Conservation (phyloP, 2,329 filamentous ascomycete genomes). For the Phyllosticta paracitricarpa region DNA sequence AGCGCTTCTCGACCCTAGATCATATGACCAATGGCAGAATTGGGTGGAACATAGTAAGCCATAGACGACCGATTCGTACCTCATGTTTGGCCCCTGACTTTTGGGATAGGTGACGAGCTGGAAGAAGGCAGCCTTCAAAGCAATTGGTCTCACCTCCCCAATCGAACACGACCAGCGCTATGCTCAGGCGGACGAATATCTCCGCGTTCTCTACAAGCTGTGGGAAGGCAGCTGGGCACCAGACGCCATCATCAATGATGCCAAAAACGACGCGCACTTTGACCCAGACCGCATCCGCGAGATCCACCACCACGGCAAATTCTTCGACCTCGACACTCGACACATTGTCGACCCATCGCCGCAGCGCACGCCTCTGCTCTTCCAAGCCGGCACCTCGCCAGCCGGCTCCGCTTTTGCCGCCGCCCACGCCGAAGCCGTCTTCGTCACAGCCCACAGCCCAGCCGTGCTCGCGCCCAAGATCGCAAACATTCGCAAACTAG, state of each 20-base stretch:
- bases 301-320: conserved; percentile 52
- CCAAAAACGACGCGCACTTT: conserved; percentile 45
- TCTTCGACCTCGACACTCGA: conserved; percentile 35
- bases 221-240: conserved; percentile 46
- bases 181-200: conserved; percentile 51
- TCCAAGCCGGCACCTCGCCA: conserved; percentile 49
- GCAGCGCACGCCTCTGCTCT: conserved; percentile 30
- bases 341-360: conserved; percentile 36
- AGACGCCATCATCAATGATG: conserved; percentile 46
- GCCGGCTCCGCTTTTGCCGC: conserved; percentile 49
- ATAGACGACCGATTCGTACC: not conserved
- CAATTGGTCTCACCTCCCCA: conserved; percentile 47
- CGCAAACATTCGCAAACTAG: conserved; percentile 42
- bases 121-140: conserved; percentile 54
- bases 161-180: conserved; percentile 55
- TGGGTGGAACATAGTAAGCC: conserved; percentile 54
- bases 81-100: not conserved
- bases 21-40: conserved; percentile 52
- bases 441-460: conserved; percentile 47
- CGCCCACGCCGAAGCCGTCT: conserved; percentile 51
- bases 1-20: conserved; percentile 52
- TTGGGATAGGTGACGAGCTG: conserved; percentile 38
- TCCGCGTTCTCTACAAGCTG: conserved; percentile 52
- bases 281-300: conserved; percentile 49
- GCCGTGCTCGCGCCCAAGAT: conserved; percentile 41